These are phyloP conservation scores for Rhododendron griersonianum DNA, from an alignment of 148 eudicot genomes.

Conservation along the genomic window DNA sequence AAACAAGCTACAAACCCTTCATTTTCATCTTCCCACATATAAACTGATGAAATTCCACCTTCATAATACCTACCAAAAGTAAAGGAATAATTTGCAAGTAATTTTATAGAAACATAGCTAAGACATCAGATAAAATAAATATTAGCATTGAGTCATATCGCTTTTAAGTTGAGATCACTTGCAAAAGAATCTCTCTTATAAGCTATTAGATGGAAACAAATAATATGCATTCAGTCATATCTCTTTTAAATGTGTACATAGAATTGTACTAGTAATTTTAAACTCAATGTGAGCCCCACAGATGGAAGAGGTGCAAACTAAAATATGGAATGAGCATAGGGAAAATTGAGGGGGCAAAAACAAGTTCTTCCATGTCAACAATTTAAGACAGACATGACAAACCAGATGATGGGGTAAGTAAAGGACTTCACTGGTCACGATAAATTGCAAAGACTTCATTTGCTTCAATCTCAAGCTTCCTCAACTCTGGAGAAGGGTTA, in stretches of 20 bases:
- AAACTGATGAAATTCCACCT: constrained; percentile 97
- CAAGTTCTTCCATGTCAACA: neutral
- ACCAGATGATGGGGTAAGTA: constrained; percentile 58
- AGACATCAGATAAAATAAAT: neutral
- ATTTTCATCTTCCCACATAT: constrained; percentile 90
- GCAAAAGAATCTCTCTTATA: neutral
- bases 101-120: neutral
- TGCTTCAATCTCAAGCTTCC: constrained; percentile 97
- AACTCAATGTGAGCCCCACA: no score
- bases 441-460: constrained; percentile 90
- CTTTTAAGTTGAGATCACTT: neutral
- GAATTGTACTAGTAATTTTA: no score
- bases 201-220: neutral
- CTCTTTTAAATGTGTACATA: no score
- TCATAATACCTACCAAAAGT: constrained; percentile 81
- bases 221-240: neutral
- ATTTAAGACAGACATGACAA: neutral
- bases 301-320: no score
- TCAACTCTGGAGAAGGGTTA: constrained; percentile 70
- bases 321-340: neutral
- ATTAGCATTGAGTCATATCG: neutral
- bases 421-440: constrained; percentile 99
- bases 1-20: constrained; percentile 95
- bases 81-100: constrained; percentile 22
- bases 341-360: neutral